phyloP scores from a whole-genome alignment of 2,329 filamentous ascomycete genomes.

The Parasarocladium wereldwijsianum region DNA sequence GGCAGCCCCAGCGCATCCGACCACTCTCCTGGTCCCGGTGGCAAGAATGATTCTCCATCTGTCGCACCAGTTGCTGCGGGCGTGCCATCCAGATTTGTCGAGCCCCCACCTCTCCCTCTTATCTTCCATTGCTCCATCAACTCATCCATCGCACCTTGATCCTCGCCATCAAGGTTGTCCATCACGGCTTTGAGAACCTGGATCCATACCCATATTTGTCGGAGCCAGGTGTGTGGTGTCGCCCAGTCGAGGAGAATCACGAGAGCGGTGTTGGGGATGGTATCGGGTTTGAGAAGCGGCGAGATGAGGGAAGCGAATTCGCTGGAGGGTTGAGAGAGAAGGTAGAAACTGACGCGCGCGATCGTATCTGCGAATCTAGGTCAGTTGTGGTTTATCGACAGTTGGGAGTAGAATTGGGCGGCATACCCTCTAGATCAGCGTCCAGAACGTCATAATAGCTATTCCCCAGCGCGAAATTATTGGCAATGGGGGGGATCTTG shows the following conservation, averaged over 20 bases:
- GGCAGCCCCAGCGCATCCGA: constrained; percentile 78
- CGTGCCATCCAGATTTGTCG: constrained; percentile 47
- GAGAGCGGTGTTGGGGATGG: constrained; percentile 74
- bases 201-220: constrained; percentile 81
- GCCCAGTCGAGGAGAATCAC: constrained; percentile 94
- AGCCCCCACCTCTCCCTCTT: constrained; percentile 50
- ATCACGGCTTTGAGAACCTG: constrained; percentile 67
- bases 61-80: constrained; percentile 36
- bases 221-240: constrained; percentile 83
- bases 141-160: constrained; percentile 75
- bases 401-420: background rate
- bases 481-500: constrained; percentile 67
- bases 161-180: constrained; percentile 56
- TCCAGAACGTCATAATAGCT: constrained; percentile 92
- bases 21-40: constrained; percentile 82
- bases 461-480: constrained; percentile 84
- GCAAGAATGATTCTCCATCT: constrained; percentile 56
- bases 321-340: constrained; percentile 71
- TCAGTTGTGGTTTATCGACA: background rate
- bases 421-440: constrained; percentile 75
- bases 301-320: constrained; percentile 72
- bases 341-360: constrained; percentile 76
- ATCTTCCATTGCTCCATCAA: constrained; percentile 70
- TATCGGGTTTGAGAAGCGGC: constrained; percentile 70
- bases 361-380: constrained; percentile 54